A percentile compares a stretch with the other conserved stretches of the same genome.
Evolutionary conservation across 2,329 filamentous ascomycete species (phyloP).

Genomic region (Aspergillus phoenicis): DNA sequence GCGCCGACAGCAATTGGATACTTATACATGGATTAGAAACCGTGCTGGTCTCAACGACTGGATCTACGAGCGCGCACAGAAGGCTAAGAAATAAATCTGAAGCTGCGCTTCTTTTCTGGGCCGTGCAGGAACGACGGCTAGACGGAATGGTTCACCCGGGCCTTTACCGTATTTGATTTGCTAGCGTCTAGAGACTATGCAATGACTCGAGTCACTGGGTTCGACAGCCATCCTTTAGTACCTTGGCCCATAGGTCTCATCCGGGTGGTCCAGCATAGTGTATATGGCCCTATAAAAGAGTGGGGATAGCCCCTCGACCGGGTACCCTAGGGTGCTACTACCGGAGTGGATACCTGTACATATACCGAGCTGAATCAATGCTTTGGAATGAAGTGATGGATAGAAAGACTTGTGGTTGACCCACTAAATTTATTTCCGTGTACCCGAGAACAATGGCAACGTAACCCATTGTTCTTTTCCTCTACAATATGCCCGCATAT

Average conservation of each 20-base stretch:
- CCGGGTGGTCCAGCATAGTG: background rate
- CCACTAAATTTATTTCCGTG: background rate
- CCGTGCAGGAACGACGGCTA: background rate
- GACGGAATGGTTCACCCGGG: constrained; percentile 1
- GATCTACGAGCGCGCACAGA: constrained; percentile 78
- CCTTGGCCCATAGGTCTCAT: background rate
- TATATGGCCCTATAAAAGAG: background rate
- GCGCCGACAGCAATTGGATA: background rate
- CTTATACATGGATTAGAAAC: constrained; percentile 60
- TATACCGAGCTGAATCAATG: background rate
- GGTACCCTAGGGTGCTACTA: background rate
- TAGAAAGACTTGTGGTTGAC: constrained; percentile 9
- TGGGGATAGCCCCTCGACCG: background rate
- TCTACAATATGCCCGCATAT: constrained; percentile 29
- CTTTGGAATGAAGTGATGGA: constrained; percentile 16
- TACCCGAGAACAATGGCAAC: constrained; percentile 27
- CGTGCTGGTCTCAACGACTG: constrained; percentile 90
- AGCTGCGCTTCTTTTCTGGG: background rate
- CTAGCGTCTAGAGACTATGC: background rate
- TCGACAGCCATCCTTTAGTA: background rate
- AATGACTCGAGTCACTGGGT: background rate
- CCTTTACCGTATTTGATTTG: constrained; percentile 1
- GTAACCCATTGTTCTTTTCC: constrained; percentile 23
- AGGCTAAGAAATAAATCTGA: constrained; percentile 26
- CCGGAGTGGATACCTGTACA: constrained; percentile 2